Conservation (phyloP, 176 grass and related monocot species). For the Zea mays region DNA sequence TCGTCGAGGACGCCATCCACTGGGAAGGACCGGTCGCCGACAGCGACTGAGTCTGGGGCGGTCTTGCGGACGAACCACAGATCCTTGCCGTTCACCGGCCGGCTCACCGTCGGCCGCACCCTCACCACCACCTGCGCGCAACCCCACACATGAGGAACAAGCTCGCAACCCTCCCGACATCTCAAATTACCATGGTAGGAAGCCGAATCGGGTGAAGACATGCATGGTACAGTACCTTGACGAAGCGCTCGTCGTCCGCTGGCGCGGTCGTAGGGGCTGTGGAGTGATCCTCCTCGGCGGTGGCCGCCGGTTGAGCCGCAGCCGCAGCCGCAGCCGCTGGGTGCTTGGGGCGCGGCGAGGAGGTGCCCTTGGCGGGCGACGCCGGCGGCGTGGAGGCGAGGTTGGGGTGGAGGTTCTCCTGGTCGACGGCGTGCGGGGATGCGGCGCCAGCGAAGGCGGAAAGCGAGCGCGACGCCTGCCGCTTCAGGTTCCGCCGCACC, state of each 20-base stretch:
- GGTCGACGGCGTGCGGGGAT: conserved; percentile 33
- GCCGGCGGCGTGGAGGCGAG: conserved; percentile 14
- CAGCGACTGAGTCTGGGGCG: conserved; percentile 41
- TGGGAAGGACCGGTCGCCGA: conserved; percentile 61
- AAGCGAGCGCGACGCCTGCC: conserved; percentile 46
- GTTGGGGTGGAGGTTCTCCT: conserved; percentile 61
- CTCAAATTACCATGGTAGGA: neutral
- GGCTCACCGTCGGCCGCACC: conserved; percentile 49
- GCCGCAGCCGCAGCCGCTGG: neutral
- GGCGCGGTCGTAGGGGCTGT: neutral
- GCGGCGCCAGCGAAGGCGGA: conserved; percentile 37
- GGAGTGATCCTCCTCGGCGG: neutral
- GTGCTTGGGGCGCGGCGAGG: conserved; percentile 36
- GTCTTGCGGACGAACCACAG: conserved; percentile 56
- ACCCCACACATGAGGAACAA: conserved; percentile 14
- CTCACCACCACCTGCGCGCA: conserved; percentile 50
- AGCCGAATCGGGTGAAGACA: neutral
- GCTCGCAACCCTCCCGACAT: neutral
- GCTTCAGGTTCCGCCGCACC: conserved; percentile 52
- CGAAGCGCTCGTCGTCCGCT: conserved; percentile 20
- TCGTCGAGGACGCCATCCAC: conserved; percentile 78
- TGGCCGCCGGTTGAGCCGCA: neutral
- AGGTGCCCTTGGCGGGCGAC: conserved; percentile 36
- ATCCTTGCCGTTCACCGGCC: conserved; percentile 47
- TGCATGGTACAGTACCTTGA: conserved; percentile 34